phyloP scores from a whole-genome alignment of 768 basidiomycete species.

The Auricularia auricula-judae region DNA sequence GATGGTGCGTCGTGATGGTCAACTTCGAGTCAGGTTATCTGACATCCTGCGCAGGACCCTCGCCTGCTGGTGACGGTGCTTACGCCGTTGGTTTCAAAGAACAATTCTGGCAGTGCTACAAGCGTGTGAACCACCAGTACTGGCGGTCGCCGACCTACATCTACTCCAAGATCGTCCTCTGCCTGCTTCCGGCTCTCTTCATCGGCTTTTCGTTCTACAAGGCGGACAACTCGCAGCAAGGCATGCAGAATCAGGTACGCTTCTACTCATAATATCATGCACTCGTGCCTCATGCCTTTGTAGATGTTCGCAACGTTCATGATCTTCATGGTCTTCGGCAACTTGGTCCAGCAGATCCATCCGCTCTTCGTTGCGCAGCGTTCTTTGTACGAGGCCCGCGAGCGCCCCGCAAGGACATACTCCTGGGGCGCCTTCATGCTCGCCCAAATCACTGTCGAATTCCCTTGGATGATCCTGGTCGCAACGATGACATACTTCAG shows the following conservation, averaged over 20 bases:
- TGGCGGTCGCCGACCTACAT: conserved; percentile 28
- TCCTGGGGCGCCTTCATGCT: conserved; percentile 22
- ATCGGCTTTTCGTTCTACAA: conserved; percentile 28
- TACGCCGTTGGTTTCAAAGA: conserved; percentile 6
- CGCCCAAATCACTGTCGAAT: conserved; percentile 22
- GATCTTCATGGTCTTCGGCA: conserved; percentile 23
- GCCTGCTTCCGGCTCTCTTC: conserved; percentile 13
- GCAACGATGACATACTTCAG: conserved; percentile 20
- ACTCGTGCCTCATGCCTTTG: neutral
- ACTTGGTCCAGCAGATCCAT: conserved; percentile 21
- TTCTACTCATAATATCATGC: conserved; percentile 6
- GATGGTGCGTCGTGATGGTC: neutral
- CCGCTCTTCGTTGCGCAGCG: conserved; percentile 23
- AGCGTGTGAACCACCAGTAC: conserved; percentile 25
- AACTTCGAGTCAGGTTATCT: neutral
- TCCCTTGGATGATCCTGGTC: conserved; percentile 13
- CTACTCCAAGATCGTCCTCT: conserved; percentile 23
- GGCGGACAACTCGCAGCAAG: conserved; percentile 18
- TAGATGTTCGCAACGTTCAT: conserved; percentile 9
- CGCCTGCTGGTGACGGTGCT: conserved; percentile 8
- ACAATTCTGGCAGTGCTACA: conserved; percentile 15
- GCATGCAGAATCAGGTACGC: conserved; percentile 24
- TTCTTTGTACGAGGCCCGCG: conserved; percentile 22
- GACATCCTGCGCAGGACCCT: neutral
- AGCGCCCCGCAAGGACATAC: conserved; percentile 24